Base-by-base conservation (phyloP, 2,329 filamentous ascomycete species). In the Metarhizium guizhouense region DNA sequence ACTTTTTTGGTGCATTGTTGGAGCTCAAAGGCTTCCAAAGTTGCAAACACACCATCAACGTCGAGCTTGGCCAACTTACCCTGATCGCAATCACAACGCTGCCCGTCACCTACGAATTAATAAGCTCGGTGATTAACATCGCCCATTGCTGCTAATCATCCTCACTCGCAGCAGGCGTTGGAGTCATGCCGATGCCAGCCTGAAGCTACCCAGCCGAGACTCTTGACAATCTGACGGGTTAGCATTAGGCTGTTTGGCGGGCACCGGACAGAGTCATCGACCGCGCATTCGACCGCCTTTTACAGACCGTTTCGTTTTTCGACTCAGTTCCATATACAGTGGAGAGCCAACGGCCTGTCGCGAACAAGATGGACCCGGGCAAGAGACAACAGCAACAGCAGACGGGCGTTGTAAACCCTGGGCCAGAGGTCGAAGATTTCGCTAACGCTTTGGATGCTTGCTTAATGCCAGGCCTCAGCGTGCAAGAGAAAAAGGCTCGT, bases 381-480 rank as follows among this genome's bases (percentile, higher is more conserved):
- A 56, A 47, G 51, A 38, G 40, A 34, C 47, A 58, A 53, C 52
- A 38, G 40, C 51, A 50, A 53, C 52, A 38, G 40, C 51, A 50
- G 30, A 62, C 58, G 54, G 62, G 42, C 56, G 82, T 42, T 16
- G 43, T 89, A 61, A 79, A 82, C 47, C 84, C 89, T 36, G 87
- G 88, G 52, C 83, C 85, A 59, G 90, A 96, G 70, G 89, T 95
- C 57, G 90, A 96, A 72, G 80, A 84, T 48, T 96, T 96, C 67
- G 91, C 92, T 42, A 86, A 88, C 66, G 82, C 83, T 53, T 79
- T 96, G 25, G 92, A 96, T 72, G 80, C 84, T 54, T 93, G 91
- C 75, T 72, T 85, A 64, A 62, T 78, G 69, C 63, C 75, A 64
- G 64, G 74, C 61, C 71, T 77, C 60, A 66, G 74, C 58, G 59